phyloP scores from a whole-genome alignment of 805 yeast species.

The Wickerhamiella azyma region DNA sequence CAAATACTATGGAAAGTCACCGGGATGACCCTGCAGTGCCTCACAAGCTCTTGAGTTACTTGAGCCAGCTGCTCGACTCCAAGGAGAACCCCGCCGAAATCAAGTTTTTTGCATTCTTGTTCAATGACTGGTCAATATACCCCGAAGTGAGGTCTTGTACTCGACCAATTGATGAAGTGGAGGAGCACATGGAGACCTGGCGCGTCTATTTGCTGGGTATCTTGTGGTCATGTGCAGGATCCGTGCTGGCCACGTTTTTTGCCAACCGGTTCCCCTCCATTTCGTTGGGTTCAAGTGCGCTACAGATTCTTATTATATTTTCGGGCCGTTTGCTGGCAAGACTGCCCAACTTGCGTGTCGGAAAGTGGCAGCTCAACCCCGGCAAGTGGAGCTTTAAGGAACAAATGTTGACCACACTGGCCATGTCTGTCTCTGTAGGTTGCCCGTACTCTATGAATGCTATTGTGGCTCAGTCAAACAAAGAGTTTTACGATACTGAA shows the following conservation, averaged over 20 bases:
- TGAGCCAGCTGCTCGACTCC: conserved; percentile 18
- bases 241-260: conserved; percentile 46
- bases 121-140: conserved; percentile 36
- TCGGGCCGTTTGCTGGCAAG: conserved; percentile 35
- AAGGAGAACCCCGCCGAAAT: conserved; percentile 17
- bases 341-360: conserved; percentile 24
- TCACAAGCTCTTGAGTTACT: conserved; percentile 26
- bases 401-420: conserved; percentile 33
- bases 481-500: conserved; percentile 15
- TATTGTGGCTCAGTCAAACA: conserved; percentile 24
- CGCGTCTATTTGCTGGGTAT: conserved; percentile 41
- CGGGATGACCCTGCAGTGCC: conserved; percentile 37
- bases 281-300: conserved; percentile 36
- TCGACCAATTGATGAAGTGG: conserved; percentile 38
- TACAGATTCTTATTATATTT: conserved; percentile 49
- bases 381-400: conserved; percentile 32
- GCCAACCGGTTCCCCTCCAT: conserved; percentile 43
- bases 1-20: conserved; percentile 31
- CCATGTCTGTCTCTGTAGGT: conserved; percentile 20
- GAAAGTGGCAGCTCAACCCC: conserved; percentile 34
- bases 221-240: conserved; percentile 41
- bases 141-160: conserved; percentile 48
- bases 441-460: conserved; percentile 22
- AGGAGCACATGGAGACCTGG: conserved; percentile 35
- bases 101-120: conserved; percentile 32